These are phyloP conservation scores for Penicillium sp. DNA, from an alignment of 2,329 filamentous ascomycete species.

Conservation along the genomic window DNA sequence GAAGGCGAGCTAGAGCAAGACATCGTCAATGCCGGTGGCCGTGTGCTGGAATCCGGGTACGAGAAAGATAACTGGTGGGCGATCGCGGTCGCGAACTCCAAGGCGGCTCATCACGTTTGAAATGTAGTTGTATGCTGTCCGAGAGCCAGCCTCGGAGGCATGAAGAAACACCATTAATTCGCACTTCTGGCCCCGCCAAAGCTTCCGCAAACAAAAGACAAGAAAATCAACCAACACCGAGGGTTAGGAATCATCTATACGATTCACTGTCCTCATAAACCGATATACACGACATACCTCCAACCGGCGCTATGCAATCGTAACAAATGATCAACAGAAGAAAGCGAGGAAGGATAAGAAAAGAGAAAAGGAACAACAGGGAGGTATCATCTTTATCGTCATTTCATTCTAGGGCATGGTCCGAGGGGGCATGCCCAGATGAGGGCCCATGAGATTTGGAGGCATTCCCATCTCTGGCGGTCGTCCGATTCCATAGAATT, in stretches of 20 bases:
- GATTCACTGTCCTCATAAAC: slow-evolving; percentile 27
- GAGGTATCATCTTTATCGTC: slow-evolving; percentile 19
- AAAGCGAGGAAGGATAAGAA: not conserved
- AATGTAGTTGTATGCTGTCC: slow-evolving; percentile 14
- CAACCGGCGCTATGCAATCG: slow-evolving; percentile 41
- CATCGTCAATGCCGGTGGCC: slow-evolving; percentile 68
- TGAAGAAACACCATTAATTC: slow-evolving; percentile 3
- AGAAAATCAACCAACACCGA: slow-evolving; percentile 13
- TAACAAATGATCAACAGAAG: slow-evolving; percentile 27
- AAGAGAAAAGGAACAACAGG: not conserved
- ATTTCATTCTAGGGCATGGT: slow-evolving; percentile 33
- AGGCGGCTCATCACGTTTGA: slow-evolving; percentile 17
- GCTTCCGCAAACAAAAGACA: slow-evolving; percentile 13
- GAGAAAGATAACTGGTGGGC: slow-evolving; percentile 99
- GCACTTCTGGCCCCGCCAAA: slow-evolving; percentile 7
- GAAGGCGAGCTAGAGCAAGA: slow-evolving; percentile 83
- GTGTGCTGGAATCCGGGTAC: slow-evolving; percentile 75
- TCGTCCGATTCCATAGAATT: slow-evolving; percentile 35
- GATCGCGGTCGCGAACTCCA: slow-evolving; percentile 53
- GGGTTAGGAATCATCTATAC: slow-evolving; percentile 29
- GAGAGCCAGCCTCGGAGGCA: slow-evolving; percentile 33
- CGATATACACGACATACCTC: slow-evolving; percentile 36
- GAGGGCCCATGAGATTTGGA: slow-evolving; percentile 32
- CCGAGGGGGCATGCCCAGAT: slow-evolving; percentile 35
- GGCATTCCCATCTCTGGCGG: slow-evolving; percentile 31